Percentiles rank a stretch among this genome's conserved stretches.
phyloP scores from a whole-genome alignment of 768 basidiomycete species.

The Lactarius quietus region DNA sequence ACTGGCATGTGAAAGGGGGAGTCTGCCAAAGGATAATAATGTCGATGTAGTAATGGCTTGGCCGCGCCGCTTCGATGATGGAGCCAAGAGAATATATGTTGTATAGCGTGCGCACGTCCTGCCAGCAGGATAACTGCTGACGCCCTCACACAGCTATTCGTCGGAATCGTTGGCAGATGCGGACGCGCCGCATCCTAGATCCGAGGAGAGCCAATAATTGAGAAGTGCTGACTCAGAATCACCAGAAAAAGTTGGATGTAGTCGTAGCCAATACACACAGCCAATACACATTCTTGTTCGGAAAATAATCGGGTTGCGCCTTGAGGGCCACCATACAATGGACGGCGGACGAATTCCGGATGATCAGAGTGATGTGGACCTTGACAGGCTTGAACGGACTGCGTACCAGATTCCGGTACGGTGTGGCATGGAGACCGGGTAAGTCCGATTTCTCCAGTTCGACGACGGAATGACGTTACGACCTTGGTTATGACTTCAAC shows the following conservation, averaged over 20 bases:
- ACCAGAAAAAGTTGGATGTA: background rate
- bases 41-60: background rate
- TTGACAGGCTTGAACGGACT: background rate
- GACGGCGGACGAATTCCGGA: background rate
- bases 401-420: background rate
- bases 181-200: background rate
- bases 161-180: background rate
- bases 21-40: background rate
- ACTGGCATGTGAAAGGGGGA: background rate
- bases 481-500: background rate
- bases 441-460: background rate
- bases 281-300: background rate
- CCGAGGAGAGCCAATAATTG: background rate
- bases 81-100: background rate
- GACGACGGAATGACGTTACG: background rate
- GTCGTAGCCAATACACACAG: too few relatives aligned
- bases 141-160: background rate
- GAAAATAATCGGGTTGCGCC: background rate
- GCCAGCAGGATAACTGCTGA: background rate
- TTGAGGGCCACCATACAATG: background rate
- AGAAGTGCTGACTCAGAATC: background rate
- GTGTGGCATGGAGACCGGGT: background rate
- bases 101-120: background rate
- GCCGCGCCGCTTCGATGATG: background rate
- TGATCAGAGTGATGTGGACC: too few relatives aligned